Conservation (phyloP, 345 rosid genomes). For the Euphorbia lathyris region DNA sequence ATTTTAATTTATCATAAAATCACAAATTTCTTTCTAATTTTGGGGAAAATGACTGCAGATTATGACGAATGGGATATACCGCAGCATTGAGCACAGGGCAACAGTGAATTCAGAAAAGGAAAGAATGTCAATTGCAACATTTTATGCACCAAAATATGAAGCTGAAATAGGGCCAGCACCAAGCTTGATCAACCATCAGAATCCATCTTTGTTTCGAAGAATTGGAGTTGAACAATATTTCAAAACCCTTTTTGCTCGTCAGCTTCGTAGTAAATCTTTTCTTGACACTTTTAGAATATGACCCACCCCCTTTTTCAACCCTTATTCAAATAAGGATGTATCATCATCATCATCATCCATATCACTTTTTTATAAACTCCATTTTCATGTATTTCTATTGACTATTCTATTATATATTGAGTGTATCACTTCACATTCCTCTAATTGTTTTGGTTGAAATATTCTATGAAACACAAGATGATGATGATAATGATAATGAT, state of each 20-base stretch:
- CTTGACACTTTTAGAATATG: conserved; percentile 36
- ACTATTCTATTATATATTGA: too few species aligned
- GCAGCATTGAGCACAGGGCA: conserved; percentile 49
- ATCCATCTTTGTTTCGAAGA: conserved; percentile 32
- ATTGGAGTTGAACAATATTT: conserved; percentile 34
- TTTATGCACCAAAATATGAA: conserved; percentile 26
- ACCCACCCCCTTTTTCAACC: too few species aligned
- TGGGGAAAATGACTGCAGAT: conserved; percentile 27
- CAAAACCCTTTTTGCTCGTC: conserved; percentile 36
- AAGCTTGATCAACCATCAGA: conserved; percentile 30
- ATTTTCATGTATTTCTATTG: too few species aligned
- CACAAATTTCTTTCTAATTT: too few species aligned
- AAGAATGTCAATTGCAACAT: conserved; percentile 46
- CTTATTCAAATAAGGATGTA: neutral
- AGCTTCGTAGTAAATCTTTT: conserved; percentile 38
- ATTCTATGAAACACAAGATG: too few species aligned
- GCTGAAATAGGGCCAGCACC: conserved; percentile 42
- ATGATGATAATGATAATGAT: too few species aligned
- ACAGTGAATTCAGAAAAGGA: conserved; percentile 38
- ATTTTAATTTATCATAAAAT: too few species aligned
- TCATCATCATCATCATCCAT: too few species aligned
- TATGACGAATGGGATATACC: conserved; percentile 39
- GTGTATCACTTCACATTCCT: too few species aligned
- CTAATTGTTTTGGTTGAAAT: too few species aligned
- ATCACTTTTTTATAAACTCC: too few species aligned